phyloP scores from a whole-genome alignment of 495 filamentous ascomycete genomes.

The Penicillium atrosanguineum region DNA sequence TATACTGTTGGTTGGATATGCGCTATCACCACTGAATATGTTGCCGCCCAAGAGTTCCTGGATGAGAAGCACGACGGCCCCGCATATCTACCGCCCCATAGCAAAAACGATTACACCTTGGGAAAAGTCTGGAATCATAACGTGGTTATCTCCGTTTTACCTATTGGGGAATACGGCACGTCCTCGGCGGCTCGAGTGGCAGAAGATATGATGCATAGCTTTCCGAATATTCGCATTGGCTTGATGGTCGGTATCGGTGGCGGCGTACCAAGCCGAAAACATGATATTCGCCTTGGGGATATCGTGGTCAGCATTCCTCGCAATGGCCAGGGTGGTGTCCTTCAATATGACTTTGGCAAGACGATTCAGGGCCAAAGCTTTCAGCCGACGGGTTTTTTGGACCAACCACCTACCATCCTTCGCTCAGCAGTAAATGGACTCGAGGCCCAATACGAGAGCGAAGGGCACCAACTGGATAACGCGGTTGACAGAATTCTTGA shows the following conservation, averaged over 20 bases:
- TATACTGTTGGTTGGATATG: conserved; percentile 22
- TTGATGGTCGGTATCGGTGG: conserved; percentile 53
- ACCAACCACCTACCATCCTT: conserved; percentile 22
- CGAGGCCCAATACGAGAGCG: conserved; percentile 10
- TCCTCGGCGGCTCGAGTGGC: conserved; percentile 34
- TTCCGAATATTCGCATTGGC: conserved; percentile 35
- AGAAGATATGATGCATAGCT: conserved; percentile 33
- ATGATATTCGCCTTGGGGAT: conserved; percentile 17
- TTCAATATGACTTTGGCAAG: conserved; percentile 28
- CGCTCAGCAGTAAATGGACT: conserved; percentile 20
- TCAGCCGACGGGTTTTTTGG: conserved; percentile 26
- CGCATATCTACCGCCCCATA: conserved; percentile 1
- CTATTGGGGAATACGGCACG: conserved; percentile 25
- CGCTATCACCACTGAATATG: conserved; percentile 19
- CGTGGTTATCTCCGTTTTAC: conserved; percentile 44
- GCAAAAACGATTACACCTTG: conserved; percentile 31
- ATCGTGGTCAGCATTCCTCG: conserved; percentile 21
- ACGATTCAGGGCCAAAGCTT: conserved; percentile 12
- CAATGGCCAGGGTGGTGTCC: conserved; percentile 12
- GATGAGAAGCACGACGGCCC: conserved; percentile 16
- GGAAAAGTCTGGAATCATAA: conserved; percentile 29
- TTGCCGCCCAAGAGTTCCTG: conserved; percentile 23
- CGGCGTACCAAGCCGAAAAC: conserved; percentile 25
- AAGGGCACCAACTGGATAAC: conserved; percentile 16
- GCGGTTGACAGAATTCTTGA: conserved; percentile 14